phyloP scores from a whole-genome alignment of 2,329 filamentous ascomycete genomes.

The Penicillium vulpinum region DNA sequence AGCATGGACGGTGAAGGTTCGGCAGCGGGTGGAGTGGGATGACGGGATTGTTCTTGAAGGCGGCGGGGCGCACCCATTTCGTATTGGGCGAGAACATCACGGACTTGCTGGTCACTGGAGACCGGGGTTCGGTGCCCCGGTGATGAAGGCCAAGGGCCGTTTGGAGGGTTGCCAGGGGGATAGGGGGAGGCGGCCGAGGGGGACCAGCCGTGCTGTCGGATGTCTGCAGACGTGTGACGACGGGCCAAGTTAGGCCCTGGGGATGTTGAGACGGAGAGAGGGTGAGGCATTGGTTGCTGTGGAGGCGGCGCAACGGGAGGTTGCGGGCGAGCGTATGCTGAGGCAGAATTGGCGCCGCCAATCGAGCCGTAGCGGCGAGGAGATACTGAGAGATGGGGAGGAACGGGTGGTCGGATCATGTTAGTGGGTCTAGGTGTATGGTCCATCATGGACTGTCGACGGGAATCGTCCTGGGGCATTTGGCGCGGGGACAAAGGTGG shows the following conservation, averaged over 20 bases:
- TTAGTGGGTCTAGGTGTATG: constrained; percentile 59
- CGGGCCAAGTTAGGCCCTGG: constrained; percentile 69
- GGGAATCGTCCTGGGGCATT: constrained; percentile 78
- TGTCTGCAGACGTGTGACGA: constrained; percentile 93
- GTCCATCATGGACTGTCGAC: constrained; percentile 67
- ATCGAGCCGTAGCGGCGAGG: constrained; percentile 87
- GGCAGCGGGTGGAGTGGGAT: constrained; percentile 55
- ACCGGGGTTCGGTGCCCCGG: constrained; percentile 53
- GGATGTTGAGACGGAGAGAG: constrained; percentile 58
- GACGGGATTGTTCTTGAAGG: constrained; percentile 49
- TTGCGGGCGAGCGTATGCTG: constrained; percentile 70
- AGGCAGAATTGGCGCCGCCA: constrained; percentile 66
- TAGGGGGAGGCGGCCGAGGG: constrained; percentile 59
- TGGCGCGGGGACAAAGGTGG: constrained; percentile 84
- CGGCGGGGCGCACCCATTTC: constrained; percentile 60
- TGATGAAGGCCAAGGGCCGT: constrained; percentile 68
- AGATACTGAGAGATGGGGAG: constrained; percentile 76
- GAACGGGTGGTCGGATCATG: constrained; percentile 74
- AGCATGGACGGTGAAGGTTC: constrained; percentile 52
- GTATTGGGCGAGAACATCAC: constrained; percentile 64
- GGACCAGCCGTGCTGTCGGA: constrained; percentile 82
- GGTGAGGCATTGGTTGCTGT: constrained; percentile 67
- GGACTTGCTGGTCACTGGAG: constrained; percentile 62
- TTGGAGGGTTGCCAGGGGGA: constrained; percentile 63
- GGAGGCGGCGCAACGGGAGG: constrained; percentile 64